Conservation (phyloP, 192 early-diverging fungal species). For the Entrophospora sp. region DNA sequence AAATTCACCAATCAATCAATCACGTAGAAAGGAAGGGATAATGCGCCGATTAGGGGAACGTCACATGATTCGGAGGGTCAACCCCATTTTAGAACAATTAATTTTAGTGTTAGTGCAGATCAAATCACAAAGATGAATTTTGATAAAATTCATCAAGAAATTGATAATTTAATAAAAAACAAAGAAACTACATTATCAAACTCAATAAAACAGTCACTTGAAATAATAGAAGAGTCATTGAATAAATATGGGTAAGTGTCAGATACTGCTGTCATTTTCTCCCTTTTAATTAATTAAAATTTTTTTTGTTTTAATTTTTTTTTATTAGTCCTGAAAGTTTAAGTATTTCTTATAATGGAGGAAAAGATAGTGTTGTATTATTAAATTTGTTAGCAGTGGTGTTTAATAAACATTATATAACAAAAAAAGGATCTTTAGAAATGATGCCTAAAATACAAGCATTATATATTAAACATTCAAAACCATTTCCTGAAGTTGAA, state of each 20-base stretch:
- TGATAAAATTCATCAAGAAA: no score
- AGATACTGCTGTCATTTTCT: background rate
- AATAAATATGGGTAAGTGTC: constrained; percentile 36
- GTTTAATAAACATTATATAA: constrained; percentile 33
- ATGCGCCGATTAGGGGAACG: no score
- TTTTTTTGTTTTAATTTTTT: background rate
- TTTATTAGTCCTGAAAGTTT: constrained; percentile 48
- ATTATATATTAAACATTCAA: constrained; percentile 69
- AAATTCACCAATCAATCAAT: no score
- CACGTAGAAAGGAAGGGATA: no score
- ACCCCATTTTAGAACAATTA: no score
- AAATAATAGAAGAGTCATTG: constrained; percentile 34
- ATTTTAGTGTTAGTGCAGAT: no score
- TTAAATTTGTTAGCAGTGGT: constrained; percentile 72
- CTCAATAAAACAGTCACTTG: background rate
- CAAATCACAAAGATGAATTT: no score
- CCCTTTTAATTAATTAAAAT: background rate
- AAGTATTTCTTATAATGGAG: constrained; percentile 88
- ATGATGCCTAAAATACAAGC: constrained; percentile 39
- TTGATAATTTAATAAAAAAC: no score
- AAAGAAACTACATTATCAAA: no score
- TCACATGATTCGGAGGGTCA: no score
- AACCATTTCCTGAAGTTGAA: constrained; percentile 83
- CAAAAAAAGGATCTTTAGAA: constrained; percentile 1
- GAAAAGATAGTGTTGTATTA: constrained; percentile 94